Percentiles rank a stretch among this genome's conserved stretches.
Evolutionary conservation across 225 moss, liverwort and hornwort species (phyloP).

Genomic region (Polytrichum formosum): DNA sequence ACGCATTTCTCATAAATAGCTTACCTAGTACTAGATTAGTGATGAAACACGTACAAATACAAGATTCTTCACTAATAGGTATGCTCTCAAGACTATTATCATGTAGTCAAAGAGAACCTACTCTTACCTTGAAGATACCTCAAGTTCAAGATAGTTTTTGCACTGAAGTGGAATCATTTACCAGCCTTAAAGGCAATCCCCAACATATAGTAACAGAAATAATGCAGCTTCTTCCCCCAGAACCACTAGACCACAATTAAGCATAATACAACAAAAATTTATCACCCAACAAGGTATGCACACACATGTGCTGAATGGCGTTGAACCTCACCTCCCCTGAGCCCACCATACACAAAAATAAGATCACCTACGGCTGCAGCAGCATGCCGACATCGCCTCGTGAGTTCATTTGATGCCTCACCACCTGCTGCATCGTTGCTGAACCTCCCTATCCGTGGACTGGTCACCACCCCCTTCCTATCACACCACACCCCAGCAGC

Average conservation of each 20-base stretch:
- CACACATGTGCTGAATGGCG: background rate
- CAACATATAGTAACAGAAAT: background rate
- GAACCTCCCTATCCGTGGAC: conserved; percentile 35
- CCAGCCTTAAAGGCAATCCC: too few species aligned
- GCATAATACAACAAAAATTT: background rate
- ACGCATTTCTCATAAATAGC: too few species aligned
- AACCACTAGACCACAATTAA: too few species aligned
- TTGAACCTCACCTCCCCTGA: conserved; percentile 35
- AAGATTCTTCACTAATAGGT: too few species aligned
- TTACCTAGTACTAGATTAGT: too few species aligned
- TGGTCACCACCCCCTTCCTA: conserved; percentile 39
- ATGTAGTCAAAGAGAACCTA: too few species aligned
- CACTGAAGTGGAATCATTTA: too few species aligned
- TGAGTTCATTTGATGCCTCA: conserved; percentile 39
- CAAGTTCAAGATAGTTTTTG: too few species aligned
- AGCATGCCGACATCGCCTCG: conserved; percentile 46
- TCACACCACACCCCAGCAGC: conserved; percentile 47
- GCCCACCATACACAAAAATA: conserved; percentile 46
- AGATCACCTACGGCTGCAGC: conserved; percentile 45
- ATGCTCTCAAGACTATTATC: too few species aligned
- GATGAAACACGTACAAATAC: too few species aligned
- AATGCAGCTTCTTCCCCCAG: too few species aligned
- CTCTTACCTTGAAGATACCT: too few species aligned
- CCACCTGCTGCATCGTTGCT: conserved; percentile 44
- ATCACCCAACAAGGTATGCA: background rate